Conservation (phyloP, 805 yeast species). For the Ogataea angusta region DNA sequence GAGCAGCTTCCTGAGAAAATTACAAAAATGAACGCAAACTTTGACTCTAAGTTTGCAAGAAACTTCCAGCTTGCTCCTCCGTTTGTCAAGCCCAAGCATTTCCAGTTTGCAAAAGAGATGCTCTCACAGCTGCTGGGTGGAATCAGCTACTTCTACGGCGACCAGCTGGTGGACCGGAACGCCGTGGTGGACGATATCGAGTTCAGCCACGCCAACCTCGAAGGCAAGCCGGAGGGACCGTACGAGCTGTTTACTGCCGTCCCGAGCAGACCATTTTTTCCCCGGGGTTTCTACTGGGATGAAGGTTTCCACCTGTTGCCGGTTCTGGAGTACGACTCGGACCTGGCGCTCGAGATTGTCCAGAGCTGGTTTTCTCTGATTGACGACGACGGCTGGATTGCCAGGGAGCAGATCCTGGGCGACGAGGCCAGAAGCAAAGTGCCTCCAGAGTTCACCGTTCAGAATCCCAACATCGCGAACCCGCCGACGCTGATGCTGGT, state of each 20-base stretch:
- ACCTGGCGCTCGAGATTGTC: slow-evolving; percentile 72
- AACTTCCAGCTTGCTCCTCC: slow-evolving; percentile 55
- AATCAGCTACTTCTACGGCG: slow-evolving; percentile 83
- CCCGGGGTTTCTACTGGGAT: slow-evolving; percentile 98
- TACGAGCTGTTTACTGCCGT: slow-evolving; percentile 73
- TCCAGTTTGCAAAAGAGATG: slow-evolving; percentile 68
- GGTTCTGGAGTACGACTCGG: slow-evolving; percentile 76
- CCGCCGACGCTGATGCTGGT: slow-evolving; percentile 91
- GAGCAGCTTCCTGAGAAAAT: slow-evolving; percentile 38
- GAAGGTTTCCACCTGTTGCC: slow-evolving; percentile 94
- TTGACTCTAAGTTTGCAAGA: slow-evolving; percentile 51
- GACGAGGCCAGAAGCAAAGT: slow-evolving; percentile 86
- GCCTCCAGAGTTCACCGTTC: slow-evolving; percentile 78
- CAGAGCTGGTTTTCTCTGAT: slow-evolving; percentile 85
- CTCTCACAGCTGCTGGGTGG: slow-evolving; percentile 88
- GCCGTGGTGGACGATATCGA: slow-evolving; percentile 68
- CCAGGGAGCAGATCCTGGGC: slow-evolving; percentile 92
- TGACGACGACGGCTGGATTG: slow-evolving; percentile 94
- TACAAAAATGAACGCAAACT: slow-evolving; percentile 30
- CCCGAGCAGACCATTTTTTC: slow-evolving; percentile 92
- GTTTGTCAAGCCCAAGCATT: slow-evolving; percentile 42
- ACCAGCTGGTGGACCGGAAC: slow-evolving; percentile 72
- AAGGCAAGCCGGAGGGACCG: slow-evolving; percentile 72
- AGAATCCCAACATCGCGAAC: slow-evolving; percentile 86
- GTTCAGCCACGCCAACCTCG: slow-evolving; percentile 47